Percentiles rank a stretch among this genome's conserved stretches.
These are phyloP conservation scores for Peronospora farinosa DNA, from an alignment of 352 stramenopile species.

Conservation along the genomic window DNA sequence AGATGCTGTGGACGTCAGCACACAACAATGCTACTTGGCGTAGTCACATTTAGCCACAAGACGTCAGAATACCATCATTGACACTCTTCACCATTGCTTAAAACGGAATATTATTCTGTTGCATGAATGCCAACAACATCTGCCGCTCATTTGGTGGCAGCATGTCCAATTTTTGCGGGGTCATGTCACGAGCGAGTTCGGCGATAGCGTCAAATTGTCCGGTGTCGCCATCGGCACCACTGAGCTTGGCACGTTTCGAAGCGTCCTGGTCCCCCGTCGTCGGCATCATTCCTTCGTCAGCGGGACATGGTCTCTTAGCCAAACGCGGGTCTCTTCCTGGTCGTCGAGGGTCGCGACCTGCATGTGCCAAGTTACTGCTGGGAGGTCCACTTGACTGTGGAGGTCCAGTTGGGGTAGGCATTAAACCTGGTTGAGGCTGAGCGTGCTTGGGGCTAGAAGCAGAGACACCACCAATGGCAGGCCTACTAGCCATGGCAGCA, in stretches of 20 bases:
- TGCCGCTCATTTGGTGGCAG: conserved; percentile 71
- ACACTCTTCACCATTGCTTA: conserved; percentile 14
- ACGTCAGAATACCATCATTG: conserved; percentile 13
- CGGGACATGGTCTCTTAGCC: conserved; percentile 34
- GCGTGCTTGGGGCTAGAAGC: conserved; percentile 26
- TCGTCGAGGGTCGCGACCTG: conserved; percentile 48
- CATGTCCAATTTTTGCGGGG: conserved; percentile 73
- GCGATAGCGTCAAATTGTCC: conserved; percentile 57
- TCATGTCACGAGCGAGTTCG: conserved; percentile 74
- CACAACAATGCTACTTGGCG: neutral
- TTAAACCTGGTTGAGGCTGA: conserved; percentile 26
- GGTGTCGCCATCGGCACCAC: conserved; percentile 7
- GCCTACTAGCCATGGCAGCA: conserved; percentile 19
- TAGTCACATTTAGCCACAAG: conserved; percentile 7
- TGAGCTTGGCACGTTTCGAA: conserved; percentile 26
- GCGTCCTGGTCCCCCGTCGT: conserved; percentile 20
- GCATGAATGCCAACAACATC: conserved; percentile 74
- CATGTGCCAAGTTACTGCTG: conserved; percentile 24
- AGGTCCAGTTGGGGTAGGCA: conserved; percentile 22
- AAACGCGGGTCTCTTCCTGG: conserved; percentile 52
- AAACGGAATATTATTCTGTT: conserved; percentile 74
- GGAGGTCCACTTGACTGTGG: conserved; percentile 23
- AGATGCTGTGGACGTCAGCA: neutral
- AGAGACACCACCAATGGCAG: conserved; percentile 13
- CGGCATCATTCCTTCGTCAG: conserved; percentile 20